Conservation (phyloP, 805 yeast genomes). For the Metschnikowia gelsemii region DNA sequence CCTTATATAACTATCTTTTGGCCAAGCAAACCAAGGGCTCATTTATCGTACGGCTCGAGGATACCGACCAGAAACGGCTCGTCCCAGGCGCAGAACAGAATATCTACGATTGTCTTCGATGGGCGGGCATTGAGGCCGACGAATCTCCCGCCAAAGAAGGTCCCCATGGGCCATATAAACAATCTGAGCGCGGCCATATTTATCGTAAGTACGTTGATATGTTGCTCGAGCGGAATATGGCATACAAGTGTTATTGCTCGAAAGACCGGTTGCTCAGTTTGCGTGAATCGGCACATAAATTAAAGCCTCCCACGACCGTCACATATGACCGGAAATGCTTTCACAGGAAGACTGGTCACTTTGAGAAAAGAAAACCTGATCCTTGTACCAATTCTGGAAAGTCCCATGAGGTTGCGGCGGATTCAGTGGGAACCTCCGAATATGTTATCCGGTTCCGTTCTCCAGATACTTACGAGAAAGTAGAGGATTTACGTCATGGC, state of each 20-base stretch:
- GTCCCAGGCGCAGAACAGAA: slow-evolving; percentile 81
- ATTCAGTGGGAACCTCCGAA: no score
- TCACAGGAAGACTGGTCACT: no score
- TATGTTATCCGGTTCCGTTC: slow-evolving; percentile 73
- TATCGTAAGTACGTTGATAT: slow-evolving; percentile 59
- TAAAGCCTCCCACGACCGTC: slow-evolving; percentile 87
- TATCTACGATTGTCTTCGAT: slow-evolving; percentile 68
- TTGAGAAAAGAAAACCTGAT: no score
- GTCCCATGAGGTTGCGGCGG: no score
- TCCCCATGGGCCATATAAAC: slow-evolving; percentile 73
- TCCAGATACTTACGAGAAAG: slow-evolving; percentile 65
- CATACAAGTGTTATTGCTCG: slow-evolving; percentile 85
- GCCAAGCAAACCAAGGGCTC: slow-evolving; percentile 80
- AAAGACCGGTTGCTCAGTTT: slow-evolving; percentile 70
- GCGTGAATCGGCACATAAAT: slow-evolving; percentile 66
- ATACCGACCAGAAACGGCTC: slow-evolving; percentile 82
- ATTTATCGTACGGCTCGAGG: slow-evolving; percentile 82
- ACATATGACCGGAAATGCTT: slow-evolving; percentile 86
- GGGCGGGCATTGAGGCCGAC: slow-evolving; percentile 77
- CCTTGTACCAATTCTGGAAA: no score
- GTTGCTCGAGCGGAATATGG: slow-evolving; percentile 63
- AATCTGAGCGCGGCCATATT: slow-evolving; percentile 71
- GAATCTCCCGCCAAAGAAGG: slow-evolving; percentile 74
- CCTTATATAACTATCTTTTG: slow-evolving; percentile 79
- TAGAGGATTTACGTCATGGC: slow-evolving; percentile 80